A percentile compares a stretch with the other conserved stretches of the same genome.
phyloP scores from a whole-genome alignment of 805 yeast species.

The Tetrapisispora arboricola region DNA sequence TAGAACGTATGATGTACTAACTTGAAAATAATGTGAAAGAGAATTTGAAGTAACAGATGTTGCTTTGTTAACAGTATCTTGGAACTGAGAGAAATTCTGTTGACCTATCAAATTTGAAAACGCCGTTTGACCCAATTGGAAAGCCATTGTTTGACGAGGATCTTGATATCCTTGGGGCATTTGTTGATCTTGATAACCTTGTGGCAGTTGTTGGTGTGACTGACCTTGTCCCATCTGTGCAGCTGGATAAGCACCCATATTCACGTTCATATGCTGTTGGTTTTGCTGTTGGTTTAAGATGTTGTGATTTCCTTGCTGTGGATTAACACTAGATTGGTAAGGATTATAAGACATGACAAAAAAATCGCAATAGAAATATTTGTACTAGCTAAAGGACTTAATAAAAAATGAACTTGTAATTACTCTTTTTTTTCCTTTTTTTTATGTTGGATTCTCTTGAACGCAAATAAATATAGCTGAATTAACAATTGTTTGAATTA shows the following conservation, averaged over 20 bases:
- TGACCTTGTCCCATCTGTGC: conserved; percentile 5
- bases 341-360: conserved; percentile 37
- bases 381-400: too few species aligned
- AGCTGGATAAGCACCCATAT: background rate
- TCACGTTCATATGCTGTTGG: background rate
- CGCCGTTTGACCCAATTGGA: conserved; percentile 81
- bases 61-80: conserved; percentile 37
- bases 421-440: too few species aligned
- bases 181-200: conserved; percentile 5
- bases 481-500: too few species aligned
- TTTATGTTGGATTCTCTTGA: too few species aligned
- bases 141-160: conserved; percentile 74
- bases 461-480: too few species aligned
- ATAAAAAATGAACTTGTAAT: too few species aligned
- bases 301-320: conserved; percentile 14
- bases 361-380: background rate
- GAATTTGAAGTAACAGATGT: conserved; percentile 31
- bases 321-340: conserved; percentile 29
- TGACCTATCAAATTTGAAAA: conserved; percentile 37
- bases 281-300: background rate
- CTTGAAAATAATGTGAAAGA: conserved; percentile 81
- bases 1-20: conserved; percentile 77
- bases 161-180: conserved; percentile 41
- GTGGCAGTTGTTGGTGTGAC: conserved; percentile 26
- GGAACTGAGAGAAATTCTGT: conserved; percentile 49